Conservation (phyloP, 768 basidiomycete species). For the Trametes elegans region DNA sequence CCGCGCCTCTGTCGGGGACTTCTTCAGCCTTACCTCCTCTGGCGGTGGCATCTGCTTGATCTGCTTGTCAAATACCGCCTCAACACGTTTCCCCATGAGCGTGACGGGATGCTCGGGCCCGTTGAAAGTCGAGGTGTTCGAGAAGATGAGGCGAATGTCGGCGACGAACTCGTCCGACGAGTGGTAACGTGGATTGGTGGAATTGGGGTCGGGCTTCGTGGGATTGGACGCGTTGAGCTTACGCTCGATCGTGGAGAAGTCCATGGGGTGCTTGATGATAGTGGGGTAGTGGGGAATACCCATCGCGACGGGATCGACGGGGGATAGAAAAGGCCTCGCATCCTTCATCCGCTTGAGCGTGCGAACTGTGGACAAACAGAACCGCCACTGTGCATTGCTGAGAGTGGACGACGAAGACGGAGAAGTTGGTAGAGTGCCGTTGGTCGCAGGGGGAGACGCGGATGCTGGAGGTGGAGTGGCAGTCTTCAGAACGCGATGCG, state of each 20-base stretch:
- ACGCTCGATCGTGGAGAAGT: slow-evolving; percentile 87
- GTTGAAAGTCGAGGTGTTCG: slow-evolving; percentile 89
- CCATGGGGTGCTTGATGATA: slow-evolving; percentile 92
- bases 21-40: slow-evolving; percentile 56
- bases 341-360: slow-evolving; percentile 86
- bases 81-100: slow-evolving; percentile 76
- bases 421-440: slow-evolving; percentile 15
- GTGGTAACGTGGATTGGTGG: slow-evolving; percentile 71
- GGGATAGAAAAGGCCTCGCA: slow-evolving; percentile 73
- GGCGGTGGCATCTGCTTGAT: slow-evolving; percentile 78
- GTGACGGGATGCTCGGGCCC: slow-evolving; percentile 84
- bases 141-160: slow-evolving; percentile 87
- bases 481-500: slow-evolving; percentile 48
- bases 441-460: slow-evolving; percentile 26
- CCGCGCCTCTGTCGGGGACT: not conserved
- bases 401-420: slow-evolving; percentile 42
- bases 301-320: slow-evolving; percentile 85
- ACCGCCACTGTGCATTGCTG: slow-evolving; percentile 72
- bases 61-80: slow-evolving; percentile 85
- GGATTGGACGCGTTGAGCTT: slow-evolving; percentile 83
- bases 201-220: slow-evolving; percentile 67
- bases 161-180: slow-evolving; percentile 76
- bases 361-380: slow-evolving; percentile 73
- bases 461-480: slow-evolving; percentile 74
- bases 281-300: slow-evolving; percentile 85